phyloP scores from a whole-genome alignment of 2,329 filamentous ascomycete genomes.

The Fusarium fracticaudum region DNA sequence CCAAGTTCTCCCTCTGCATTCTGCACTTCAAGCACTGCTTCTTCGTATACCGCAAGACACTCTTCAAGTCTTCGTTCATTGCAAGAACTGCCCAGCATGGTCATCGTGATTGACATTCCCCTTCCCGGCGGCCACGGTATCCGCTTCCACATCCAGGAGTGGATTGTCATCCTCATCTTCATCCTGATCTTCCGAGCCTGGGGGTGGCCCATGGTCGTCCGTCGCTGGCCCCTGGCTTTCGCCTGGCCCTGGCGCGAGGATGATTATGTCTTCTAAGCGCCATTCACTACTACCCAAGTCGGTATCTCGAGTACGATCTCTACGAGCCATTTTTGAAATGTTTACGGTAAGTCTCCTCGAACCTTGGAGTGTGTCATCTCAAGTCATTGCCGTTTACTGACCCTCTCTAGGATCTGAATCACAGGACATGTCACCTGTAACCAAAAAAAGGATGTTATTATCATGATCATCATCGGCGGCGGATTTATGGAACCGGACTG shows the following conservation, averaged over 20 bases:
- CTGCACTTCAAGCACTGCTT: not conserved
- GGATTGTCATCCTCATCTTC: not conserved
- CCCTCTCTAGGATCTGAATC: not conserved
- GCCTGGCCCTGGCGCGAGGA: not conserved
- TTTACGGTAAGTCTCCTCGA: not conserved
- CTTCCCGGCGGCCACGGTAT: not conserved
- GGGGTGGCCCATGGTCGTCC: not conserved
- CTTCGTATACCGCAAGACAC: not conserved
- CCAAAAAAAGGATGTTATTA: not conserved
- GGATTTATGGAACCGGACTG: not conserved
- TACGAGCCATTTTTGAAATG: not conserved
- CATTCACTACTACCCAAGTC: not conserved
- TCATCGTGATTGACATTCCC: not conserved
- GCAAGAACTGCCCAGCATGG: not conserved
- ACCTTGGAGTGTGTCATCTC: rapidly evolving
- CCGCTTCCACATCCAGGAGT: not conserved
- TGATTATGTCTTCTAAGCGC: not conserved
- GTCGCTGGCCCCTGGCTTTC: not conserved
- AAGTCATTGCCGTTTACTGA: not conserved
- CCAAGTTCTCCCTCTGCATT: not conserved
- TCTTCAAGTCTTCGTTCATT: not conserved
- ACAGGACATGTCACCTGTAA: not conserved
- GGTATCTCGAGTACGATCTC: not conserved
- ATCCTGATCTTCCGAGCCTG: not conserved
- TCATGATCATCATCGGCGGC: not conserved